Conservation (phyloP, 2,329 filamentous ascomycete species). For the Cyphellophora attinorum region DNA sequence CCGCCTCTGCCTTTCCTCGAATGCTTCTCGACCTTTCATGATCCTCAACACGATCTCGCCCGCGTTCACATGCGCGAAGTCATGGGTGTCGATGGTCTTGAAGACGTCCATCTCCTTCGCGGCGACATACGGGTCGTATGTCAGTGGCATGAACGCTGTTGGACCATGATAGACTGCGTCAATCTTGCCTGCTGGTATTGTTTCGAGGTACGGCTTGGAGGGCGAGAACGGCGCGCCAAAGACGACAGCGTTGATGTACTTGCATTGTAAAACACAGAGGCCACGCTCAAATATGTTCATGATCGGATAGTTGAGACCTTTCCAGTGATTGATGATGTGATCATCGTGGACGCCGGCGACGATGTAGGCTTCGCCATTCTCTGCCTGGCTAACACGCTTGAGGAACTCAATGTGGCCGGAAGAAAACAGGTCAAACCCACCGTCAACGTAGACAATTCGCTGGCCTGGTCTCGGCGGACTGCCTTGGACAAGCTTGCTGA, state of each 20-base stretch:
- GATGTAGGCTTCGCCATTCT: conserved; percentile 63
- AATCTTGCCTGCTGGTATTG: conserved; percentile 64
- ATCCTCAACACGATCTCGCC: conserved; percentile 87
- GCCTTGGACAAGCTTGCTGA: conserved; percentile 60
- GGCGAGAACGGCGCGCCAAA: conserved; percentile 87
- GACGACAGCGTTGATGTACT: conserved; percentile 81
- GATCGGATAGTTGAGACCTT: conserved; percentile 96
- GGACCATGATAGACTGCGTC: conserved; percentile 91
- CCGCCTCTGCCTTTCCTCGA: conserved; percentile 81
- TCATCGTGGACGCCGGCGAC: conserved; percentile 92
- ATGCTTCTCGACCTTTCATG: conserved; percentile 73
- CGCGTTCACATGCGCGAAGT: conserved; percentile 80
- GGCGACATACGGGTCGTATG: conserved; percentile 70
- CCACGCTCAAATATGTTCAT: conserved; percentile 99
- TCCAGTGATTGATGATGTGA: conserved; percentile 89
- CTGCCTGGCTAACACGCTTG: conserved; percentile 59
- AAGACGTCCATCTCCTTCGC: conserved; percentile 80
- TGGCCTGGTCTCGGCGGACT: conserved; percentile 66
- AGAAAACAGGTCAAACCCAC: conserved; percentile 92
- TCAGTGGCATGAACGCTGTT: conserved; percentile 73
- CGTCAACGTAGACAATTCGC: conserved; percentile 86
- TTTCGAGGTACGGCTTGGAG: conserved; percentile 64
- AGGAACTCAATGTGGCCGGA: conserved; percentile 96
- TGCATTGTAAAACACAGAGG: conserved; percentile 89
- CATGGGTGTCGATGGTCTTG: conserved; percentile 64